phyloP scores from a whole-genome alignment of 2,329 filamentous ascomycete species.

The Colletotrichum incanum region DNA sequence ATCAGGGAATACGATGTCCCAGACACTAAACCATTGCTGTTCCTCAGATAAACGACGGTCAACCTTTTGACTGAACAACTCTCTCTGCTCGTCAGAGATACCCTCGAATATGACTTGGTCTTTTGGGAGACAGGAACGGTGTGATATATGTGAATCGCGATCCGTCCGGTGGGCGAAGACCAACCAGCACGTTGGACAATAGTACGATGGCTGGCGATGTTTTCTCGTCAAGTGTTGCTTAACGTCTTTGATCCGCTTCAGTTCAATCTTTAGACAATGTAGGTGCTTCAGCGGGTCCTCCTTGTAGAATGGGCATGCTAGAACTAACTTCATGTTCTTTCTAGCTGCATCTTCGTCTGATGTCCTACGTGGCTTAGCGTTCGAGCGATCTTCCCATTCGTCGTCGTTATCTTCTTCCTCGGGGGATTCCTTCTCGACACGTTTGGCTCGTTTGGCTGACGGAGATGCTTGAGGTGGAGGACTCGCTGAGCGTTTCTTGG shows the following conservation, averaged over 20 bases:
- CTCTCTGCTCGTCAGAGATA: not conserved
- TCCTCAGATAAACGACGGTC: not conserved
- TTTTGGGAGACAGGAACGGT: not conserved
- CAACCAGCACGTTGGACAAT: not conserved
- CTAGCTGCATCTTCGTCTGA: too few species aligned
- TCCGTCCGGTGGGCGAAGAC: not conserved
- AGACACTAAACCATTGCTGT: slow-evolving; percentile 11
- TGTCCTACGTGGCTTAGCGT: not conserved
- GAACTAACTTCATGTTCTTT: too few species aligned
- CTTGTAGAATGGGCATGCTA: too few species aligned
- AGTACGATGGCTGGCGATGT: not conserved
- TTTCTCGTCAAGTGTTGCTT: not conserved
- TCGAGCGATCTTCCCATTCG: not conserved
- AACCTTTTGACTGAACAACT: not conserved
- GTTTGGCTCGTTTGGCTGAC: not conserved
- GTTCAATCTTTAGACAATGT: too few species aligned
- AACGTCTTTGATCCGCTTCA: not conserved
- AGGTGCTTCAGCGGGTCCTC: too few species aligned
- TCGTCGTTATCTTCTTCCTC: not conserved
- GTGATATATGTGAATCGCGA: not conserved
- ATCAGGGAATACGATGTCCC: slow-evolving; percentile 1
- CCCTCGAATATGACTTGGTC: not conserved
- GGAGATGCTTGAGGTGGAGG: not conserved
- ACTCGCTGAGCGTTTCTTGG: not conserved
- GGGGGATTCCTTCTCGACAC: not conserved